Percentiles rank a stretch among this genome's conserved stretches.
phyloP scores from a whole-genome alignment of 352 stramenopile genomes.

The Globisporangium viniferum region DNA sequence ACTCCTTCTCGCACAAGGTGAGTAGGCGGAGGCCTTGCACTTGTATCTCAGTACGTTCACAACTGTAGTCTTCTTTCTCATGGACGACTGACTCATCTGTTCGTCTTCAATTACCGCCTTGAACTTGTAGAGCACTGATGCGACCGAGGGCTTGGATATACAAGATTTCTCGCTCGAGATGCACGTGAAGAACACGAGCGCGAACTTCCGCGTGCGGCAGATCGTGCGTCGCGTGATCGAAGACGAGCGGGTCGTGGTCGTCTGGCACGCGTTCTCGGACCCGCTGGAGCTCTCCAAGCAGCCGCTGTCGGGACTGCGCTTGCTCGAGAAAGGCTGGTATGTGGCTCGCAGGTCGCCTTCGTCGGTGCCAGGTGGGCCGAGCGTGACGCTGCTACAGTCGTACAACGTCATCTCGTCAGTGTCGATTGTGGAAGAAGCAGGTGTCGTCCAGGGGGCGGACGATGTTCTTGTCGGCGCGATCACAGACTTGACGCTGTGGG shows the following conservation, averaged over 20 bases:
- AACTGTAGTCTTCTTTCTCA: background rate
- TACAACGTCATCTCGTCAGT: constrained; percentile 30
- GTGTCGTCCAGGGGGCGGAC: background rate
- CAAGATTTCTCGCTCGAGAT: constrained; percentile 61
- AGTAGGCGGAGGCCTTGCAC: no score
- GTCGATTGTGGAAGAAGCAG: constrained; percentile 10
- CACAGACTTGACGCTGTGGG: constrained; percentile 37
- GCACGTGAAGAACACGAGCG: constrained; percentile 36
- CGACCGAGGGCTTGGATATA: constrained; percentile 31
- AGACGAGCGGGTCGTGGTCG: constrained; percentile 48
- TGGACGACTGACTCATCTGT: background rate
- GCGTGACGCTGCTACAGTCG: constrained; percentile 29
- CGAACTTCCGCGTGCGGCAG: constrained; percentile 52
- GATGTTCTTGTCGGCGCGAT: constrained; percentile 18
- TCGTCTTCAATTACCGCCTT: no score
- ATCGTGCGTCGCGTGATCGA: constrained; percentile 59
- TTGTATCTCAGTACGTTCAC: background rate
- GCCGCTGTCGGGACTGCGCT: constrained; percentile 38
- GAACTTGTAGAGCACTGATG: background rate
- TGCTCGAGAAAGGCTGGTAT: constrained; percentile 54
- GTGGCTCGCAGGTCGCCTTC: constrained; percentile 27
- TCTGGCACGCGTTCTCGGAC: constrained; percentile 55
- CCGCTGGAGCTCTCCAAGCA: constrained; percentile 47
- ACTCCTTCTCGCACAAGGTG: constrained; percentile 25
- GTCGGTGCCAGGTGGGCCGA: no score